These are phyloP conservation scores for Neurospora sp. DNA, from an alignment of 495 filamentous ascomycete genomes.

Conservation along the genomic window DNA sequence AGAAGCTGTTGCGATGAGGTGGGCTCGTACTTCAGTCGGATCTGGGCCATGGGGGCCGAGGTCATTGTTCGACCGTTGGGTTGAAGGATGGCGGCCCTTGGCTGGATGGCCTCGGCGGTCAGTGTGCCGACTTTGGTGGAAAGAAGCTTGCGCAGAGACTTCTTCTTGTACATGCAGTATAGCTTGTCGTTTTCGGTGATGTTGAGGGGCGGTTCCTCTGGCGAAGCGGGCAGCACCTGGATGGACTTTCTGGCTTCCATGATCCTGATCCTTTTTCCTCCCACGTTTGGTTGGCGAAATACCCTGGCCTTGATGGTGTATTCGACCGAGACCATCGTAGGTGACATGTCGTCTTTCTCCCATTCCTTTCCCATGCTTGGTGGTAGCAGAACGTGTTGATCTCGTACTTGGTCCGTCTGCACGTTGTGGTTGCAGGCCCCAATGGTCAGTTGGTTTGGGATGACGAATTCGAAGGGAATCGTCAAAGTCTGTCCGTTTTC, in stretches of 20 bases:
- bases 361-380: conserved; percentile 65
- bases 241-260: conserved; percentile 49
- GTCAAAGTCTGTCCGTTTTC: conserved; percentile 43
- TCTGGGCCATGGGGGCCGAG: conserved; percentile 50
- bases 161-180: conserved; percentile 64
- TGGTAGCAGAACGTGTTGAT: conserved; percentile 68
- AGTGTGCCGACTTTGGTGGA: conserved; percentile 65
- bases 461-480: conserved; percentile 80
- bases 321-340: conserved; percentile 65
- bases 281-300: conserved; percentile 24
- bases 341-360: conserved; percentile 68
- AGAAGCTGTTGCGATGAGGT: conserved; percentile 29
- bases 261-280: conserved; percentile 21
- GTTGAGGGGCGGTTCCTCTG: conserved; percentile 70
- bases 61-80: conserved; percentile 29
- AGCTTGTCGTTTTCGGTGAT: conserved; percentile 47
- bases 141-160: conserved; percentile 67
- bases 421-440: conserved; percentile 38
- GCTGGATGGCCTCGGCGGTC: conserved; percentile 63
- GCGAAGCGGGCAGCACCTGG: conserved; percentile 61
- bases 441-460: conserved; percentile 62
- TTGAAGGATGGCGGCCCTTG: conserved; percentile 53
- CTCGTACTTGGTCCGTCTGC: conserved; percentile 47
- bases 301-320: conserved; percentile 61
- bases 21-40: conserved; percentile 67